phyloP scores from a whole-genome alignment of 2,329 filamentous ascomycete genomes.

The Lasiodiplodia sp. region DNA sequence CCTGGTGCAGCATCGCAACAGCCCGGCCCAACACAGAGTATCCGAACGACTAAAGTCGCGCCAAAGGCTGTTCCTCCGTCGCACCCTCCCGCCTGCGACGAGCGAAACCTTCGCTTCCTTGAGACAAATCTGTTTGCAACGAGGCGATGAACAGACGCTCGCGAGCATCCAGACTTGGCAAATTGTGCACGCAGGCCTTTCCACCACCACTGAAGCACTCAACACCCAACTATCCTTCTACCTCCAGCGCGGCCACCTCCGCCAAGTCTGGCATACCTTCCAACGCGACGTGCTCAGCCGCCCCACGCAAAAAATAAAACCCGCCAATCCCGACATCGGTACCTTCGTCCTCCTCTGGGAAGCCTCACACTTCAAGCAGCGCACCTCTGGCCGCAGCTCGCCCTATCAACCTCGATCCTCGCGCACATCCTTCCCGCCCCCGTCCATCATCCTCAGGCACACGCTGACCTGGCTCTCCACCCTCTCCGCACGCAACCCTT shows the following conservation, averaged over 20 bases:
- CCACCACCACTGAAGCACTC: conserved; percentile 40
- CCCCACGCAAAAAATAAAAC: not conserved
- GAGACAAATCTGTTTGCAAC: conserved; percentile 41
- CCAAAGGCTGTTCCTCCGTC: not conserved
- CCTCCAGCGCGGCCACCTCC: conserved; percentile 40
- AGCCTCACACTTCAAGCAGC: not conserved
- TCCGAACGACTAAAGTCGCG: not conserved
- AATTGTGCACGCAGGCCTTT: conserved; percentile 34
- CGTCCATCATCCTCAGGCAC: conserved; percentile 5
- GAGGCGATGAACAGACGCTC: conserved; percentile 44
- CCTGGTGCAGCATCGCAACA: not conserved
- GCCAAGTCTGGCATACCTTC: conserved; percentile 37
- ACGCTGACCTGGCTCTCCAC: not conserved
- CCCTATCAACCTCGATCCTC: not conserved
- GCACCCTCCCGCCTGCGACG: conserved; percentile 39
- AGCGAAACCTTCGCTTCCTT: conserved; percentile 42
- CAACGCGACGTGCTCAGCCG: not conserved
- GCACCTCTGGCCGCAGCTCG: not conserved
- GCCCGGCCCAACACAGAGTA: not conserved
- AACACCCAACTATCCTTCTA: conserved; percentile 44
- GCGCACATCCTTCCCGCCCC: not conserved
- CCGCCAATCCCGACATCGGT: not conserved
- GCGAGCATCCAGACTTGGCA: conserved; percentile 42
- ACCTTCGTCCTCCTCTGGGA: conserved; percentile 22
- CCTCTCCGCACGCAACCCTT: not conserved